These are phyloP conservation scores for Chrysopogon serrulatus DNA, from an alignment of 176 grass and related monocot genomes.

Conservation along the genomic window DNA sequence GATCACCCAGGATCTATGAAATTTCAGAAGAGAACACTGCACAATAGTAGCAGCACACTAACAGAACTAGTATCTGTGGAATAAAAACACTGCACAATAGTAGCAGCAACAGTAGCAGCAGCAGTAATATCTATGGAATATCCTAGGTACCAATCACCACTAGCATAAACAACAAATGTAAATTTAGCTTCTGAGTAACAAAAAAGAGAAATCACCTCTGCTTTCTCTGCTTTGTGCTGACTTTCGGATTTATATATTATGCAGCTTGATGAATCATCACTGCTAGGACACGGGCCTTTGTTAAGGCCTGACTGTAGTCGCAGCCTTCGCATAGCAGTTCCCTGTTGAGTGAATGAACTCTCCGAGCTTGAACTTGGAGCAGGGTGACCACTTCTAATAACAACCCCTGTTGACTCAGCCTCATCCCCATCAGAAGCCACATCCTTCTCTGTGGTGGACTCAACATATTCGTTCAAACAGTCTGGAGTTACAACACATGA, in stretches of 20 bases:
- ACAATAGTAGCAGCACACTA: neutral
- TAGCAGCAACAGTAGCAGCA: neutral
- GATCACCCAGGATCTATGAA: neutral
- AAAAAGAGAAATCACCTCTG: constrained; percentile 28
- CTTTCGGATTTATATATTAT: constrained; percentile 3
- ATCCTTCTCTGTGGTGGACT: constrained; percentile 30
- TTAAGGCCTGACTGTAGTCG: constrained; percentile 20
- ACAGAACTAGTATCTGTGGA: neutral
- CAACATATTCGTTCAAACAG: neutral
- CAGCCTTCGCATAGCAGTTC: constrained; percentile 26
- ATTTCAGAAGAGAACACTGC: neutral
- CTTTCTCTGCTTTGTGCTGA: neutral
- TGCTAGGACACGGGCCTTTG: neutral
- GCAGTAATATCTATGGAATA: neutral
- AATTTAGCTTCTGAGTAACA: neutral
- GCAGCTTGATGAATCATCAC: constrained; percentile 32
- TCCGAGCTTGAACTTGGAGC: constrained; percentile 30
- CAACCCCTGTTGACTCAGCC: constrained; percentile 31
- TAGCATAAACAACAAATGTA: neutral
- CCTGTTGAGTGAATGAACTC: constrained; percentile 23
- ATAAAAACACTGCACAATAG: neutral
- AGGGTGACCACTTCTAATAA: neutral
- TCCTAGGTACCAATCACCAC: neutral
- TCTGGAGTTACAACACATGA: constrained; percentile 16
- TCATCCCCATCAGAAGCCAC: constrained; percentile 12